A percentile compares a stretch with the other conserved stretches of the same genome.
Evolutionary conservation across 192 early-diverging fungal genomes (phyloP).

Genomic region (Backusella circina): DNA sequence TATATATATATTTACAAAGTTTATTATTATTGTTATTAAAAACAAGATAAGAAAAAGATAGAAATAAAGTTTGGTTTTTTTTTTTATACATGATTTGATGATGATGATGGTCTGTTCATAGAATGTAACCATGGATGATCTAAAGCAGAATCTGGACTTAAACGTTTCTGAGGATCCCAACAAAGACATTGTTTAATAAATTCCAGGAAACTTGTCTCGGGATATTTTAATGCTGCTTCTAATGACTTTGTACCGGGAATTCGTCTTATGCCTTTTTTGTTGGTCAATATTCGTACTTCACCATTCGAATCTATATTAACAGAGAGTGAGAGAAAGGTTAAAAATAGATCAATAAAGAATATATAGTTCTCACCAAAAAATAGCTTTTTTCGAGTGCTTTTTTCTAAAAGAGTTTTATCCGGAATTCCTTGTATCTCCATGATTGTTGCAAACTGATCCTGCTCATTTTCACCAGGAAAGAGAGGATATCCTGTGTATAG

Average conservation of each 20-base stretch:
- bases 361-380: constrained; percentile 74
- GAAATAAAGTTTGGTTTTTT: not conserved
- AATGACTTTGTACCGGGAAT: constrained; percentile 70
- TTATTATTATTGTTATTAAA: not conserved
- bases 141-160: not conserved
- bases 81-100: not conserved
- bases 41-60: not conserved
- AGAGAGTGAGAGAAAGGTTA: not conserved
- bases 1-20: not conserved
- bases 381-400: constrained; percentile 68
- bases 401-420: constrained; percentile 63
- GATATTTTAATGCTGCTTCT: constrained; percentile 61
- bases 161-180: constrained; percentile 68
- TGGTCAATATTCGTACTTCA: constrained; percentile 57
- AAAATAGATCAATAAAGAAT: constrained; percentile 15
- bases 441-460: constrained; percentile 88
- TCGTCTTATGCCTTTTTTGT: constrained; percentile 85
- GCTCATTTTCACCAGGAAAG: constrained; percentile 95
- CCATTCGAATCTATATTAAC: constrained; percentile 37
- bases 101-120: not conserved
- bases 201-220: constrained; percentile 74
- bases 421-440: constrained; percentile 89
- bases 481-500: constrained; percentile 82
- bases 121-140: constrained; percentile 5
- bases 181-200: constrained; percentile 78